Evolutionary conservation across 2,329 filamentous ascomycete species (phyloP).

Genomic region (Coniochaeta ligniaria): DNA sequence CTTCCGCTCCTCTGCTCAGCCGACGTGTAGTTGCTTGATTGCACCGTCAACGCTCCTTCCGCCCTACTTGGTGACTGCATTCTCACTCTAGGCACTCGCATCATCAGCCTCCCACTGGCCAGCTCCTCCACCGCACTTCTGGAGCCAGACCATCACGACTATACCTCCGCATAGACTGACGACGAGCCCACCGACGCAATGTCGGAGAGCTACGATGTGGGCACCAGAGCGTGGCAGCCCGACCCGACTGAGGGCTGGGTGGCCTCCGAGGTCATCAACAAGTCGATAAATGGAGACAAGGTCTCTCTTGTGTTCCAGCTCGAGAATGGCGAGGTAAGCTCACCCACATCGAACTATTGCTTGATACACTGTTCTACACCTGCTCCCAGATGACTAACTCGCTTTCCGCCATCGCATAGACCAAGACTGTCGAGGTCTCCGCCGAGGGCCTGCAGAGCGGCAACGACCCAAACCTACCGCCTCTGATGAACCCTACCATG

Average conservation of each 20-base stretch:
- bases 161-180: slow-evolving; percentile 12
- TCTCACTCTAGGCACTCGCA: not conserved
- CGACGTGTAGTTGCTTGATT: slow-evolving; percentile 7
- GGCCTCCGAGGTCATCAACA: slow-evolving; percentile 87
- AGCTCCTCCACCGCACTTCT: slow-evolving; percentile 6
- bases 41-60: slow-evolving; percentile 1
- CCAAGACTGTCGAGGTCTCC: slow-evolving; percentile 72
- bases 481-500: slow-evolving; percentile 96
- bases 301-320: slow-evolving; percentile 81
- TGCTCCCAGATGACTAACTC: not conserved
- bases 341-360: not conserved
- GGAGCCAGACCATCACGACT: slow-evolving; percentile 5
- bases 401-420: slow-evolving; percentile 38
- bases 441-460: slow-evolving; percentile 68
- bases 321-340: slow-evolving; percentile 81
- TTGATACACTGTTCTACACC: not conserved
- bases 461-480: slow-evolving; percentile 73
- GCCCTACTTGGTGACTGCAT: slow-evolving; percentile 5
- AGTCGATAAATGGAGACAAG: slow-evolving; percentile 76
- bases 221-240: slow-evolving; percentile 97
- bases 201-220: slow-evolving; percentile 93
- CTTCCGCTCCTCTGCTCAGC: not conserved
- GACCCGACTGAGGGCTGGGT: slow-evolving; percentile 96
- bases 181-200: slow-evolving; percentile 40
- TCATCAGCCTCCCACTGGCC: slow-evolving; percentile 12